These are phyloP conservation scores for Rhodotorula sp. DNA, from an alignment of 1,284 basidiomycete species.

Conservation along the genomic window DNA sequence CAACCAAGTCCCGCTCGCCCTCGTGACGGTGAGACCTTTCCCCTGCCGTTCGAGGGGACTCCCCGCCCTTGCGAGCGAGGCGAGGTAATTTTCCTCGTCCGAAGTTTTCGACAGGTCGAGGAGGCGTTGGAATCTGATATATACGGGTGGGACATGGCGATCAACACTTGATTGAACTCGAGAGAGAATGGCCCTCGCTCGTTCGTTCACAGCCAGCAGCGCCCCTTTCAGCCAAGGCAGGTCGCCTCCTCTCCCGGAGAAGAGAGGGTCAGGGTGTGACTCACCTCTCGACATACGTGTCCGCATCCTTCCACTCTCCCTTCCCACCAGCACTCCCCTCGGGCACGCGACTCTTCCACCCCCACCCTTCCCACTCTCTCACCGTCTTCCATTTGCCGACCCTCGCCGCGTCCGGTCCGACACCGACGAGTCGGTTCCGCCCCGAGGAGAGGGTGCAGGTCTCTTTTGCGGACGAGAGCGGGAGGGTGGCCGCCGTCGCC, in stretches of 20 bases:
- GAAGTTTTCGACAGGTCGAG: conserved; percentile 21
- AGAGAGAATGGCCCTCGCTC: too few species aligned
- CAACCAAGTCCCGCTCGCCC: conserved; percentile 29
- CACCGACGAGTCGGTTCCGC: conserved; percentile 37
- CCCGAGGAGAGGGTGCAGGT: conserved; percentile 24
- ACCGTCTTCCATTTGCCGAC: neutral
- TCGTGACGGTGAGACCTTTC: conserved; percentile 19
- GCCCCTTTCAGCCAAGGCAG: too few species aligned
- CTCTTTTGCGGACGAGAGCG: conserved; percentile 12
- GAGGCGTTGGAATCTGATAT: conserved; percentile 27
- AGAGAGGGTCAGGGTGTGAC: neutral
- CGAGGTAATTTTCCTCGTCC: conserved; percentile 33
- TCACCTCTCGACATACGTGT: conserved; percentile 25
- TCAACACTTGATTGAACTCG: too few species aligned
- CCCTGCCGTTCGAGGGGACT: conserved; percentile 25
- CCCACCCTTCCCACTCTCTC: conserved; percentile 30
- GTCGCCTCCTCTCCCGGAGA: too few species aligned
- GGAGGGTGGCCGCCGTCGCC: neutral
- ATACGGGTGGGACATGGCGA: neutral
- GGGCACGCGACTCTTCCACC: conserved; percentile 28
- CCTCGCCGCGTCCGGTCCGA: conserved; percentile 26
- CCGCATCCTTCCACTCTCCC: conserved; percentile 19
- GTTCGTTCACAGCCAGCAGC: too few species aligned
- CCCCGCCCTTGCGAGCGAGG: conserved; percentile 16
- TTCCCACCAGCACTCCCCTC: conserved; percentile 5